These are phyloP conservation scores for Trypanosoma scelopori DNA, from an alignment of 208 protist genomes.

Conservation along the genomic window DNA sequence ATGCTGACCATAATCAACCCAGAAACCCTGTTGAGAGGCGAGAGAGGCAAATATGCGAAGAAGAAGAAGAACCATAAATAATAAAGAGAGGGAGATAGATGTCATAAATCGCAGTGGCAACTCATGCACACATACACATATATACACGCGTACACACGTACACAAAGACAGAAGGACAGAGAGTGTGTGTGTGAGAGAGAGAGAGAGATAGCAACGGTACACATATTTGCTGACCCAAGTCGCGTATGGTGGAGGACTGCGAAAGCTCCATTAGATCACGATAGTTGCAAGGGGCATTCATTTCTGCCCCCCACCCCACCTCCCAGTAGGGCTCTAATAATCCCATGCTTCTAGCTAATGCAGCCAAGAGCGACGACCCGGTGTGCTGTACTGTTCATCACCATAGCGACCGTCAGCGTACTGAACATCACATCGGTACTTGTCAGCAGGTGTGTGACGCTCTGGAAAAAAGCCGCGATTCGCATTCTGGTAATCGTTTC, in stretches of 20 bases:
- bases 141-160: slow-evolving; percentile 12
- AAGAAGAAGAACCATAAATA: not conserved
- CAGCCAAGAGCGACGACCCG: slow-evolving; percentile 1
- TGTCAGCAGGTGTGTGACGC: not conserved
- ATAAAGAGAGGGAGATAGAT: slow-evolving; percentile 10
- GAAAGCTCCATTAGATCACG: not conserved
- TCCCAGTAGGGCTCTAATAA: not conserved
- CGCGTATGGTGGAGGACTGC: not conserved
- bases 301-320: too few species aligned
- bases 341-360: not conserved
- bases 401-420: slow-evolving; percentile 3
- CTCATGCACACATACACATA: slow-evolving; percentile 19
- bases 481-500: slow-evolving; percentile 8
- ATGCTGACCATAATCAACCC: slow-evolving; percentile 68
- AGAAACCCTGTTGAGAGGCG: slow-evolving; percentile 26
- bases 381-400: slow-evolving; percentile 19
- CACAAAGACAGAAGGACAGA: not conserved
- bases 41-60: slow-evolving; percentile 9
- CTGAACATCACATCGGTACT: slow-evolving; percentile 6
- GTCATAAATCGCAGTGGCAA: not conserved
- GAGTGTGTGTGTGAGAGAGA: too few species aligned
- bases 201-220: not conserved
- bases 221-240: not conserved
- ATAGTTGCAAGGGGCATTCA: too few species aligned
- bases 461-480: not conserved